phyloP scores from a whole-genome alignment of 345 rosid species.

The Lepidium aucheri region DNA sequence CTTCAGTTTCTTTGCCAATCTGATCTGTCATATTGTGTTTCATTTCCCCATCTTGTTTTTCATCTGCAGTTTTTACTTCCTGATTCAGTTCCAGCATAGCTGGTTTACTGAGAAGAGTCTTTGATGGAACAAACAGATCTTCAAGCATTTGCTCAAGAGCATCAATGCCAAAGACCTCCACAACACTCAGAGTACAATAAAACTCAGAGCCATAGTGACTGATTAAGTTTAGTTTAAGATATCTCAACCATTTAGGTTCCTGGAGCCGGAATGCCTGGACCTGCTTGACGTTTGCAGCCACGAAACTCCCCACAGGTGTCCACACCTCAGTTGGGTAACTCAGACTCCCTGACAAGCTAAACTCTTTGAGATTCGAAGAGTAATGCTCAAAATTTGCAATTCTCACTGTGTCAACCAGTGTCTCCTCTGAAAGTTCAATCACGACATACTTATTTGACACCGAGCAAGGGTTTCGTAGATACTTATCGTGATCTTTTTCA shows the following conservation, averaged over 20 bases:
- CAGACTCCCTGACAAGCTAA: conserved; percentile 70
- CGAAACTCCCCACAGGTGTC: conserved; percentile 52
- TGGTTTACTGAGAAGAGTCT: conserved; percentile 29
- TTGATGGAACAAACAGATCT: conserved; percentile 62
- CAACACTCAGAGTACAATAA: conserved; percentile 81
- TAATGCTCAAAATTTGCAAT: conserved; percentile 87
- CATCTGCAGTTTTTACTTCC: conserved; percentile 14
- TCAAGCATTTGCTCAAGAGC: conserved; percentile 93
- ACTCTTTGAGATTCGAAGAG: conserved; percentile 78
- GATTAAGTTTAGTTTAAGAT: conserved; percentile 57
- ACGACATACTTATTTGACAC: conserved; percentile 64
- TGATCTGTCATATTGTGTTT: conserved; percentile 28
- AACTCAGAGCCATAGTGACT: conserved; percentile 92
- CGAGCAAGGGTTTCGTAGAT: conserved; percentile 82
- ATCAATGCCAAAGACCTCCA: conserved; percentile 85
- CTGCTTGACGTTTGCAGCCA: conserved; percentile 71
- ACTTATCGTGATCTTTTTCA: conserved; percentile 74
- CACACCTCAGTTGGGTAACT: conserved; percentile 66
- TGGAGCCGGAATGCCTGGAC: conserved; percentile 63
- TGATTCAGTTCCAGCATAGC: conserved; percentile 31
- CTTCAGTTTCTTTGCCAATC: conserved; percentile 28
- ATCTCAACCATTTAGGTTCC: conserved; percentile 91
- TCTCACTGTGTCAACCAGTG: conserved; percentile 76
- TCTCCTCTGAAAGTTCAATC: conserved; percentile 82
- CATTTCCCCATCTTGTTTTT: neutral